phyloP scores from a whole-genome alignment of 106 monocot genomes.

The Apostasia shenzhenica region DNA sequence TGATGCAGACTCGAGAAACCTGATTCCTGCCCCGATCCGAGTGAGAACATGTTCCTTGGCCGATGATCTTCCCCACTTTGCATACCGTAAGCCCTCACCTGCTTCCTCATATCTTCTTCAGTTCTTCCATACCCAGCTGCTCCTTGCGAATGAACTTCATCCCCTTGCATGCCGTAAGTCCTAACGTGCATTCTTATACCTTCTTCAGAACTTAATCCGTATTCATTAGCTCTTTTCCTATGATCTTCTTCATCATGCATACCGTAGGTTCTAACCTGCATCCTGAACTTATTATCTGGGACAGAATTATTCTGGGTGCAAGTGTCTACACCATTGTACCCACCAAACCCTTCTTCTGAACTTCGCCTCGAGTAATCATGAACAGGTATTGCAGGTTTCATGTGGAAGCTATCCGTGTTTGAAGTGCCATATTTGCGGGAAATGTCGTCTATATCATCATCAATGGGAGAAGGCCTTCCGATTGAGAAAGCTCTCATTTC shows the following conservation, averaged over 20 bases:
- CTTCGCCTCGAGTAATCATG: neutral
- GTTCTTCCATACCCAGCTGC: constrained; percentile 4
- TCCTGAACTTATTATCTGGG: neutral
- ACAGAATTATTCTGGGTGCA: constrained; percentile 1
- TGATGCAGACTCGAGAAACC: constrained; percentile 4
- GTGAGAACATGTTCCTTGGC: constrained; percentile 6
- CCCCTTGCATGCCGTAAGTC: too few relatives aligned
- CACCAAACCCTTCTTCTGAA: constrained; percentile 8
- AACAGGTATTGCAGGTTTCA: neutral
- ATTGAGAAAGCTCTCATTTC: neutral
- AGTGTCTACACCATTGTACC: constrained; percentile 10
- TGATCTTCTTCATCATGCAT: neutral
- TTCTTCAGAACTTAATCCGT: neutral
- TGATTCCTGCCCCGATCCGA: constrained; percentile 9
- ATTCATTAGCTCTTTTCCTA: neutral
- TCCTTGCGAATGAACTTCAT: too few relatives aligned
- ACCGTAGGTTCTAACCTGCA: constrained; percentile 2
- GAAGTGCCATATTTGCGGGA: constrained; percentile 21
- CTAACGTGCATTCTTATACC: too few relatives aligned
- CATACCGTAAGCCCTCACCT: constrained; percentile 7
- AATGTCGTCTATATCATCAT: constrained; percentile 17
- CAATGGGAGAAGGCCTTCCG: neutral
- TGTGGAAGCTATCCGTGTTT: neutral
- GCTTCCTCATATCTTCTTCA: constrained; percentile 5
- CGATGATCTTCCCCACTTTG: constrained; percentile 7